phyloP scores from a whole-genome alignment of 352 stramenopile species.

The Thalassiosira mediterranea region DNA sequence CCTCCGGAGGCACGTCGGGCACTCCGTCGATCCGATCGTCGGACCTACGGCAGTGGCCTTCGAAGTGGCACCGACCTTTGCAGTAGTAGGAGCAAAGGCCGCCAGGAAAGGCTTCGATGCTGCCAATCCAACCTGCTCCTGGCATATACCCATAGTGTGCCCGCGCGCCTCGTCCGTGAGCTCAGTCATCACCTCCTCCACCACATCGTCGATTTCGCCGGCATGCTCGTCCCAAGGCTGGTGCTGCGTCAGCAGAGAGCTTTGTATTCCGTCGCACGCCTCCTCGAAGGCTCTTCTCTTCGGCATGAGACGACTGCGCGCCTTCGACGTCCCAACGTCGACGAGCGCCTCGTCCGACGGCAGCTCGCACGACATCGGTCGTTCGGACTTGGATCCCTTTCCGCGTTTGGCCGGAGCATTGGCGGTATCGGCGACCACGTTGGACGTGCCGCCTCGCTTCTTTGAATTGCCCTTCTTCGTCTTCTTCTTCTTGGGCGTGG shows the following conservation, averaged over 20 bases:
- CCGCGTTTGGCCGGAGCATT: too few relatives aligned
- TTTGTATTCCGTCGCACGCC: background rate
- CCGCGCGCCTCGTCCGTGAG: background rate
- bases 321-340: too few relatives aligned
- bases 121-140: background rate
- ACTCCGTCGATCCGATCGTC: background rate
- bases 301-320: too few relatives aligned
- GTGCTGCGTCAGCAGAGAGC: background rate
- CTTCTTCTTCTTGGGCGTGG: background rate
- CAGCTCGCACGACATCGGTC: too few relatives aligned
- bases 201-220: background rate
- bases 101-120: background rate
- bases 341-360: too few relatives aligned
- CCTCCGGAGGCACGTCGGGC: background rate
- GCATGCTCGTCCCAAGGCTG: too few relatives aligned
- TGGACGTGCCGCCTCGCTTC: too few relatives aligned
- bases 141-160: background rate
- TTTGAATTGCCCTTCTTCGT: background rate
- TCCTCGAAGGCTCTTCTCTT: background rate
- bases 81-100: background rate
- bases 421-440: too few relatives aligned
- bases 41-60: background rate
- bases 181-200: background rate
- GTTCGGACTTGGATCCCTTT: too few relatives aligned
- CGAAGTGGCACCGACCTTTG: background rate